Conservation (phyloP, 495 filamentous ascomycete species). For the Aspergillus diversus region DNA sequence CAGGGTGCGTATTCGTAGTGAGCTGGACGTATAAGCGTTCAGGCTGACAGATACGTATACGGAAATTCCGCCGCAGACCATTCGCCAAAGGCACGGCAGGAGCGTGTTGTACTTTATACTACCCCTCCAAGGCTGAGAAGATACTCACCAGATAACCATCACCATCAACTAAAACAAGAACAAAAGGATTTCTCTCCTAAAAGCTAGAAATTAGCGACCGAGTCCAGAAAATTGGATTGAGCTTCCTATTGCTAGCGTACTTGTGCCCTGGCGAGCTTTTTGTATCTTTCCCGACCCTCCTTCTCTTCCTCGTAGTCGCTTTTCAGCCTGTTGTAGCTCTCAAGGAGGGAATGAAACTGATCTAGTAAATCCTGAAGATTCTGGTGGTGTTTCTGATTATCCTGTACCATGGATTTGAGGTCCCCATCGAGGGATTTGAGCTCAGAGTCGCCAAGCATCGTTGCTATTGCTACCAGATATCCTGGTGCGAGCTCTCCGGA, state of each 20-base stretch:
- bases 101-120: background rate
- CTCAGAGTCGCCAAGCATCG: constrained; percentile 46
- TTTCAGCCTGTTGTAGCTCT: constrained; percentile 55
- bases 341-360: constrained; percentile 46
- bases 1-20: too few species aligned
- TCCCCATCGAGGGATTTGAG: constrained; percentile 37
- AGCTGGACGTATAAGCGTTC: too few species aligned
- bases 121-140: background rate
- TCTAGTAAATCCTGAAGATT: constrained; percentile 41
- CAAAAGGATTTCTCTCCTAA: constrained; percentile 61
- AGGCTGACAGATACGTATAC: too few species aligned
- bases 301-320: constrained; percentile 63
- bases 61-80: too few species aligned
- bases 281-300: constrained; percentile 56
- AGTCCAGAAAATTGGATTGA: background rate
- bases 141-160: constrained; percentile 56
- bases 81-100: background rate
- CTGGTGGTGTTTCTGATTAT: constrained; percentile 41
- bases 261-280: constrained; percentile 54
- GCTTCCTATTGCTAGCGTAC: constrained; percentile 27
- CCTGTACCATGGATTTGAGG: constrained; percentile 31
- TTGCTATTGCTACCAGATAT: constrained; percentile 11
- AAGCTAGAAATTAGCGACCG: constrained; percentile 5
- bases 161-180: constrained; percentile 63
- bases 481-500: background rate